Base-by-base conservation (phyloP, 164 flowering plant species). In the Malania oleifera region DNA sequence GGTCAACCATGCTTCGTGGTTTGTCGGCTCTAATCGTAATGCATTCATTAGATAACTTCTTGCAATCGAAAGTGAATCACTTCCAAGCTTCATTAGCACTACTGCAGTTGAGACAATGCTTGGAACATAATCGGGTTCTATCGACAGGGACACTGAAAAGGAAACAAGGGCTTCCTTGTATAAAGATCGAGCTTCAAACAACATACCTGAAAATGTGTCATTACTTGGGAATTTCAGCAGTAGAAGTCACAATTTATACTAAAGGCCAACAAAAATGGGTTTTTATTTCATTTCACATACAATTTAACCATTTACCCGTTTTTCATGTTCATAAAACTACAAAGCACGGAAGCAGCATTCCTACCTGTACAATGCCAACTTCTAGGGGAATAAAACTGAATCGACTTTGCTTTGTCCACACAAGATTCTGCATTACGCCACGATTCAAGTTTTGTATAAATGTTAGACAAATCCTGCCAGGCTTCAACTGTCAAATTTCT, bases 31-130 rank as follows among this genome's bases (percentile, higher is more conserved):
- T 65, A 95, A 60, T 31, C 82, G 67, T 22, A 95, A 51, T 7
- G 97, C 95, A 60, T 75, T 83, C 96, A 90, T 83, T 29, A 95
- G 57, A 52, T 83, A 79, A 75, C 95, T 90, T 71, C 82, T 80
- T 1, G 97, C 93, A 49, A 80, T 72, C 5, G 89, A 86, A 24
- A 83, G 67, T 8, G 83, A 73, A 4, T 69, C 58, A 35, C 44
- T 52, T 1, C 88, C 84, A 54, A 71, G 66, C 54, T 81, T 81
- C 67, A 83, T 71, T 56, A 90, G 59, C 45, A 86, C 64, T 54
- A 66, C 70, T 26, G 97, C 96, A n/a, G 85, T 75, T 35, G 97
- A 86, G 55, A 95, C 74, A 60, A 90, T 80, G 65, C 95, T 84
- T 0, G 97, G 90, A 10, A 83, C 89, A 43, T 82, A 71, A 65